A percentile compares a stretch with the other conserved stretches of the same genome.
These are phyloP conservation scores for Solanum hybrid DNA, from an alignment of 305 asterid genomes.

Conservation along the genomic window DNA sequence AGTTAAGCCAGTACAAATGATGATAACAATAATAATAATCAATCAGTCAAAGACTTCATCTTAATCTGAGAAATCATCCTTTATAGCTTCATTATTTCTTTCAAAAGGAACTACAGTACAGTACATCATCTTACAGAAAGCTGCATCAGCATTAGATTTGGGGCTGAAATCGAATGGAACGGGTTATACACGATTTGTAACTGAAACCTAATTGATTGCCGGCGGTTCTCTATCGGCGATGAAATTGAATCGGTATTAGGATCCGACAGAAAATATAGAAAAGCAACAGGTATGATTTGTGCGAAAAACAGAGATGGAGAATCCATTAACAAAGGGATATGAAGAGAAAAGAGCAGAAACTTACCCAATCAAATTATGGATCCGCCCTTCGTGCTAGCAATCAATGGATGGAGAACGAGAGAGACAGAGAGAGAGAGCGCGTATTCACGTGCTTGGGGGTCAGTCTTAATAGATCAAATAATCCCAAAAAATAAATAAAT, in stretches of 20 bases:
- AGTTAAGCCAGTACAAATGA: not conserved
- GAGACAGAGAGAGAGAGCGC: not conserved
- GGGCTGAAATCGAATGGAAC: not conserved
- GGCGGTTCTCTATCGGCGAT: not conserved
- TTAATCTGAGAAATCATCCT: not conserved
- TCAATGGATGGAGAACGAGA: not conserved
- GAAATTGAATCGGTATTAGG: not conserved
- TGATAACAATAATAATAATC: not conserved
- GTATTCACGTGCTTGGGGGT: not conserved
- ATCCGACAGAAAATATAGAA: not conserved
- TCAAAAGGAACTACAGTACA: not conserved
- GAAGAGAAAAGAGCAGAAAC: not conserved
- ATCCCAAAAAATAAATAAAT: not conserved
- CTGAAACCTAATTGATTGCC: not conserved
- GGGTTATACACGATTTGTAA: not conserved
- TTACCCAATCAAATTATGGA: not conserved
- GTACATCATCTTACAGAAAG: not conserved
- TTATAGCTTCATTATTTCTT: not conserved
- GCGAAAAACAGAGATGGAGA: not conserved
- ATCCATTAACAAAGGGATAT: not conserved
- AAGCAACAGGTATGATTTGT: not conserved
- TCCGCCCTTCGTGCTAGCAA: not conserved
- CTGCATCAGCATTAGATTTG: not conserved
- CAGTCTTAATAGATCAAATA: not conserved
- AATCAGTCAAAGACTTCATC: not conserved